Evolutionary conservation across 2,329 filamentous ascomycete genomes (phyloP), one percentile per base, ranked within the genome.

Genomic region (Pseudocercospora fuligena): DNA sequence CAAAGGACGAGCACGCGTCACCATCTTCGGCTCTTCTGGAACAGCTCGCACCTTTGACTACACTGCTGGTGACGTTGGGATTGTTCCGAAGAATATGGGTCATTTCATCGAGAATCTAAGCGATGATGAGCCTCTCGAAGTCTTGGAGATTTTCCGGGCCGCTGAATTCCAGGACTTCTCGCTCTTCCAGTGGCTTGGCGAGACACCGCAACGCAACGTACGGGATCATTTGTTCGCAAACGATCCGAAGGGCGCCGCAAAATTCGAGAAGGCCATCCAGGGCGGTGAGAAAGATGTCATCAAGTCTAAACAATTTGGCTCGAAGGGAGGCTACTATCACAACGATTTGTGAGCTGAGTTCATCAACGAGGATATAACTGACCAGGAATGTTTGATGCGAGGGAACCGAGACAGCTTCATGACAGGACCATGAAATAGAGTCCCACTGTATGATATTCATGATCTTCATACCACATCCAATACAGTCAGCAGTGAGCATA

Each of bases 41-140:
- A 87, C 82, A 23, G 90, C 91, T 0, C 84, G 90, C 25, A 94
- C 91, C 0, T 94, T 94, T 74, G 88, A 94, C 80, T 94, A 92
- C 77, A 80, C 85, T 5, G 85, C 90, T 0, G 92, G 91, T 1
- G 92, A 94, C 72, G 90, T 93, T 0, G 91, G 89, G 14, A 91
- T 93, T 69, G 90, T 94, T 5, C 91, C 91, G 0, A 84, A 77
- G 74, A 92, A 92, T 75, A 92, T 91, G 84, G 91, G 90, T 2
- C 91, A 94, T 75, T 94, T 92, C 75, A 90, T 94, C 62, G 91
- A 94, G 83, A 93, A 93, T 73, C 87, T 92, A 5, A 83, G 82
- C 47, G 89, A 90, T n/a, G 87, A 91, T 58, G 90, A 93, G 76
- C 87, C 90, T 19, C 79, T 94, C 2, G 88, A 92, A 75, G 90